A percentile compares a stretch with the other conserved stretches of the same genome.
Conservation (phyloP, 1,139 yeast species). For the Eremothecium cymbalariae region DNA sequence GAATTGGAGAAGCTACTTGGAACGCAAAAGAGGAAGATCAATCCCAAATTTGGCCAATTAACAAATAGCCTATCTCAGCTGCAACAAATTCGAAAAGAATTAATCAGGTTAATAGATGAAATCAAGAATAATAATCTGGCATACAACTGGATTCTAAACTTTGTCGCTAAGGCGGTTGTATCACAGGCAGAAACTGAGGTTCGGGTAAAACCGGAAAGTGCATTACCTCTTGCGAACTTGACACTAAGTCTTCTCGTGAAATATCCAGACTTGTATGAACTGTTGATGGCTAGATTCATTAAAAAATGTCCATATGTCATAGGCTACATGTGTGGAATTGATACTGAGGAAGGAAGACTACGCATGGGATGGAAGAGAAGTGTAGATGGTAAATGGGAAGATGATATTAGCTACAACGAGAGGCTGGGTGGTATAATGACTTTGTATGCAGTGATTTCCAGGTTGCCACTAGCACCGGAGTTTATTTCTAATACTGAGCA, state of each 20-base stretch:
- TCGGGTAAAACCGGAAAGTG: constrained; percentile 67
- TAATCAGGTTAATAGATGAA: constrained; percentile 41
- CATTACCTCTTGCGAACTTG: constrained; percentile 70
- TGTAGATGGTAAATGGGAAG: constrained; percentile 66
- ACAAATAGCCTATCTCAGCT: constrained; percentile 64
- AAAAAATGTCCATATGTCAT: constrained; percentile 86
- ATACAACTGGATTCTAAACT: constrained; percentile 67
- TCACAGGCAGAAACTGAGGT: constrained; percentile 93
- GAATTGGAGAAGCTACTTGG: constrained; percentile 35
- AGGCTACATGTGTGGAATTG: constrained; percentile 67
- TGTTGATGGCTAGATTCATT: constrained; percentile 69
- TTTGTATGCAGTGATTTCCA: constrained; percentile 67
- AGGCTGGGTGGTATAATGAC: constrained; percentile 80
- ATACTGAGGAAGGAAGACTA: constrained; percentile 72
- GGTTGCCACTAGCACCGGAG: constrained; percentile 30
- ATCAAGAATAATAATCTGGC: constrained; percentile 44
- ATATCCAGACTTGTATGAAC: constrained; percentile 61
- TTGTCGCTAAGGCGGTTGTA: constrained; percentile 74
- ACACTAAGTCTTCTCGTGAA: constrained; percentile 46
- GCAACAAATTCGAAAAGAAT: constrained; percentile 41
- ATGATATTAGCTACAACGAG: constrained; percentile 66
- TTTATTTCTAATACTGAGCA: constrained; percentile 33
- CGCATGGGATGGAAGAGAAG: constrained; percentile 83
- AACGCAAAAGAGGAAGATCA: constrained; percentile 59
- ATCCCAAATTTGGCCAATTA: constrained; percentile 86